These are phyloP conservation scores for Backusella mclennaniae DNA, from an alignment of 192 early-diverging fungal genomes.

Conservation along the genomic window DNA sequence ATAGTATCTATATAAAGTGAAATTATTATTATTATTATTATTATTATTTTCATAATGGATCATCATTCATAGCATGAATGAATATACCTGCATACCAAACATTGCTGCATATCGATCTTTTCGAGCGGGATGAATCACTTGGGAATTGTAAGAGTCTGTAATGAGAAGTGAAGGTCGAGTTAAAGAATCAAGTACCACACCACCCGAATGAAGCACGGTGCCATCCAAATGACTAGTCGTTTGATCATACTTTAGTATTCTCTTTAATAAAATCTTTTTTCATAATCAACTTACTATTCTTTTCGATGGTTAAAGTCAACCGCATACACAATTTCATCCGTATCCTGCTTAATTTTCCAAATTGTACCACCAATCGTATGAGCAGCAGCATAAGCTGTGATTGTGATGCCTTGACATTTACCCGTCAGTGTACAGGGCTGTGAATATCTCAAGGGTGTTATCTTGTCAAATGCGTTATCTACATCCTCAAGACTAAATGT, in stretches of 20 bases:
- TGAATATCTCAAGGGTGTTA: conserved; percentile 80
- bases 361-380: conserved; percentile 95
- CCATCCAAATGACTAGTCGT: conserved; percentile 65
- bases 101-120: conserved; percentile 75
- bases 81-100: conserved; percentile 50
- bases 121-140: conserved; percentile 63
- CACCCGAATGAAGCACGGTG: conserved; percentile 62
- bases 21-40: too few species aligned
- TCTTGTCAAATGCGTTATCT: conserved; percentile 79
- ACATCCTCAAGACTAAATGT: conserved; percentile 80
- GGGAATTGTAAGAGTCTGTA: conserved; percentile 84
- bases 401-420: conserved; percentile 80
- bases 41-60: background rate
- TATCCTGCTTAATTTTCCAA: conserved; percentile 95
- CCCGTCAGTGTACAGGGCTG: conserved; percentile 77
- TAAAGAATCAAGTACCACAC: conserved; percentile 64
- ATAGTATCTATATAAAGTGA: conserved; percentile 55
- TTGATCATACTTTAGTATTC: conserved; percentile 17
- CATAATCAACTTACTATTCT: conserved; percentile 61
- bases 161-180: conserved; percentile 87
- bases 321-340: conserved; percentile 92
- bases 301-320: conserved; percentile 95
- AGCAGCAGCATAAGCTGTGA: conserved; percentile 91
- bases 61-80: background rate
- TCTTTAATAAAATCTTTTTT: too few species aligned